Evolutionary conservation across 2,329 filamentous ascomycete species (phyloP), one percentile per base, ranked within the genome.

Genomic region (Exserohilum turcica): DNA sequence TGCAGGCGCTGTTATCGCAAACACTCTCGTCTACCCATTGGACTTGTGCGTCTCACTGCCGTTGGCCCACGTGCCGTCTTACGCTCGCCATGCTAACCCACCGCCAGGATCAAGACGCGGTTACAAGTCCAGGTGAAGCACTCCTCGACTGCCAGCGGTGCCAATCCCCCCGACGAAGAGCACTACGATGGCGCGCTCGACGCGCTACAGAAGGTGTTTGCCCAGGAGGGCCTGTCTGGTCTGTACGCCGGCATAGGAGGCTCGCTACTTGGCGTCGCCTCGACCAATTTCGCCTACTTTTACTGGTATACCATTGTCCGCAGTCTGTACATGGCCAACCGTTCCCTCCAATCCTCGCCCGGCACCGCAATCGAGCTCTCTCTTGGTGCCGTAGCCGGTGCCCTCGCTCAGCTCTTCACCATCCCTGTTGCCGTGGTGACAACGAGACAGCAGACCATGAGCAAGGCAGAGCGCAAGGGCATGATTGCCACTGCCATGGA

Each of bases 241-340:
- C 84, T 99, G 6, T 99, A 99, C 70, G 86, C 90, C 46, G 94
- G 94, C 56, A 92, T 99, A 74, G 83, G 86, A 55, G 92, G 93
- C 44, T 86, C 92, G 4, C 80, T 99, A 15, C 79, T 97, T 45
- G 94, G 94, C 48, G 94, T 99, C 31, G 93, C 92, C 1, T 97
- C 92, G 21, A 97, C 93, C 46, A 99, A 99, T 76, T 99, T 99
- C 73, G 94, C 94, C 67, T 99, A 99, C 78, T 99, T 99, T 75
- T 99, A 99, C 79, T 97, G 93, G 92, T 97, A 97, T 75, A 93
- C 91, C 5, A 78, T 94, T 24, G 91, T 97, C 28, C 86, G 94
- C 59, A 86, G 86, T 13, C 76, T 96, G 16, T 97, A 97, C 74
- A 77, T 90, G 61, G 77, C 79, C 15, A 82, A 80, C 19, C 78